These are phyloP conservation scores for Phycomyces nitens DNA, from an alignment of 192 early-diverging fungal genomes.

Conservation along the genomic window DNA sequence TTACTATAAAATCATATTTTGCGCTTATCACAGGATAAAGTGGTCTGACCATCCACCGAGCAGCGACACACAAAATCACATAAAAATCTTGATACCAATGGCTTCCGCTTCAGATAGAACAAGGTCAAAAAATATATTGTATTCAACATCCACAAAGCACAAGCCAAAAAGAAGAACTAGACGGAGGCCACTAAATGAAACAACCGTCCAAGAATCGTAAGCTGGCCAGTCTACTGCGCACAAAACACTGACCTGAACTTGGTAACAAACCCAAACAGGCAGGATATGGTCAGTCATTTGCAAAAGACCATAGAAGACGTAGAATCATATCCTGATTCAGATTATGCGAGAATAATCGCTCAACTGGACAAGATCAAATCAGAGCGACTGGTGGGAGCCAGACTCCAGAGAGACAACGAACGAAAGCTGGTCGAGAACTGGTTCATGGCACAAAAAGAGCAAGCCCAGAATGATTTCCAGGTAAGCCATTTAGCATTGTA, in stretches of 20 bases:
- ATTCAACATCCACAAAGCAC: too few species aligned
- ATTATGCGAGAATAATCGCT: constrained; percentile 10
- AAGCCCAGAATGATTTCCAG: constrained; percentile 17
- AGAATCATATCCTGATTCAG: not conserved
- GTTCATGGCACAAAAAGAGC: constrained; percentile 15
- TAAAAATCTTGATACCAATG: too few species aligned
- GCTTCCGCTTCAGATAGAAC: too few species aligned
- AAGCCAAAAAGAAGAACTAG: too few species aligned
- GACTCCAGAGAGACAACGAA: constrained; percentile 12
- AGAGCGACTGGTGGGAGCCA: not conserved
- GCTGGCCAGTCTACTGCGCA: too few species aligned
- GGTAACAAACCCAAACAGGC: not conserved
- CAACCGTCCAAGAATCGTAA: too few species aligned
- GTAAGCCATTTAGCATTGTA: constrained; percentile 3
- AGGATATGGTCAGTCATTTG: not conserved
- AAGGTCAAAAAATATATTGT: too few species aligned
- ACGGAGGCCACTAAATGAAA: too few species aligned
- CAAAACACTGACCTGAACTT: not conserved
- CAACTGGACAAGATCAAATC: constrained; percentile 11
- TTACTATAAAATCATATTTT: too few species aligned
- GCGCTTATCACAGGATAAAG: too few species aligned
- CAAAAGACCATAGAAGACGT: not conserved
- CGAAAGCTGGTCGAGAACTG: constrained; percentile 10
- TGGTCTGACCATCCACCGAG: too few species aligned
- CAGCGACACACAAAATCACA: too few species aligned